Evolutionary conservation across 306 rosid genomes (phyloP).

Genomic region (Oemleria cerasiformis): DNA sequence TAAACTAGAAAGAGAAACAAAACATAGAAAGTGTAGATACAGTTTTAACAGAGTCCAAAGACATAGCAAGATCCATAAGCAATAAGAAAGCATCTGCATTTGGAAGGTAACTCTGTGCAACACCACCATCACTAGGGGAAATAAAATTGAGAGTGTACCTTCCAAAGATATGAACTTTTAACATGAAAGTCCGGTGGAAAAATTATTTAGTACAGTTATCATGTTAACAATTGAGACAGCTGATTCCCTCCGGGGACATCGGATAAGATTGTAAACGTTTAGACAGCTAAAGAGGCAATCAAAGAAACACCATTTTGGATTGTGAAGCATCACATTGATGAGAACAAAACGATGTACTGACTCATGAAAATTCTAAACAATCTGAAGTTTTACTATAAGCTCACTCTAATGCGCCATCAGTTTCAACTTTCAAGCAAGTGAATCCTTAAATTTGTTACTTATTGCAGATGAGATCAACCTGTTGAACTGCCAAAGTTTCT

Average conservation of each 20-base stretch:
- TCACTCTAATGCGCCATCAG: neutral
- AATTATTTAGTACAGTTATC: neutral
- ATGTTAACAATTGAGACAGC: no score
- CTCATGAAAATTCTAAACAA: neutral
- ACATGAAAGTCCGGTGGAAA: neutral
- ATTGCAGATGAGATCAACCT: neutral
- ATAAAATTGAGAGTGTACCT: no score
- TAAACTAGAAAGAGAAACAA: constrained; percentile 1
- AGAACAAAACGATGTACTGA: neutral
- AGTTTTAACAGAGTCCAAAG: neutral
- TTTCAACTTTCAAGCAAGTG: constrained; percentile 1
- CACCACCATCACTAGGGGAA: no score
- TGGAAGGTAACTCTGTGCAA: no score
- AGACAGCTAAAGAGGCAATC: neutral
- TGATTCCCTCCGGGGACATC: neutral
- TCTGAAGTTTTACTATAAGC: neutral
- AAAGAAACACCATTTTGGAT: neutral
- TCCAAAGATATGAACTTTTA: no score
- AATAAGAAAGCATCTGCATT: no score
- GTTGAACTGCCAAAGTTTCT: neutral
- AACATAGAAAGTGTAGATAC: neutral
- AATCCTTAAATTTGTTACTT: neutral
- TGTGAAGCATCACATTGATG: neutral
- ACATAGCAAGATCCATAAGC: no score
- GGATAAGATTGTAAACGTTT: neutral